These are phyloP conservation scores for Pseudophaeomoniella oleicola DNA, from an alignment of 2,329 filamentous ascomycete species.

Conservation along the genomic window DNA sequence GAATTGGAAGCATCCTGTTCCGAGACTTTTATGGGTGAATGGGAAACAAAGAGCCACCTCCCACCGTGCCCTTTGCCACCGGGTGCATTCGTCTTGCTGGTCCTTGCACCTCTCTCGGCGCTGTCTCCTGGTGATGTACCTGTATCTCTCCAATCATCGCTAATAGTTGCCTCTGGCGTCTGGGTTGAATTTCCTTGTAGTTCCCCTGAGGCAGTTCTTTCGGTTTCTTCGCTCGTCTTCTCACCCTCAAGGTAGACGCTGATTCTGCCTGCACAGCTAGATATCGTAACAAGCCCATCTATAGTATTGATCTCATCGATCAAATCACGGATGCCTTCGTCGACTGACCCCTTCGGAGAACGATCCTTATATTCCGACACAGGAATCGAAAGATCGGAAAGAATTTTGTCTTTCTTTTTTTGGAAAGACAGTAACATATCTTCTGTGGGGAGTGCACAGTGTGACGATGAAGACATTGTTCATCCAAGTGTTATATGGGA, in stretches of 20 bases:
- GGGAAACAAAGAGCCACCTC: conserved; percentile 76
- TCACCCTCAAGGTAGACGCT: conserved; percentile 77
- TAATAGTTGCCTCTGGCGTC: too few species aligned
- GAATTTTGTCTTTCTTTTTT: conserved; percentile 56
- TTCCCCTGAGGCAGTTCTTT: too few species aligned
- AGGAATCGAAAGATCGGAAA: conserved; percentile 54
- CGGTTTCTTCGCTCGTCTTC: conserved; percentile 69
- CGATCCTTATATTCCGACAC: conserved; percentile 62
- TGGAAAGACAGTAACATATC: conserved; percentile 31
- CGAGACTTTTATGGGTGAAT: conserved; percentile 46
- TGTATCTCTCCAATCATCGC: too few species aligned
- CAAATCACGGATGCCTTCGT: conserved; percentile 60
- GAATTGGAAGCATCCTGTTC: conserved; percentile 15
- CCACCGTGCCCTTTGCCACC: conserved; percentile 80
- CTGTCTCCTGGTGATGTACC: too few species aligned
- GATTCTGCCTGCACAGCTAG: conserved; percentile 77
- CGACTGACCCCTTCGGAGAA: conserved; percentile 79
- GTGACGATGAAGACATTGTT: too few species aligned
- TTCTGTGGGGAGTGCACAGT: too few species aligned
- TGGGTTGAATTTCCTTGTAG: too few species aligned
- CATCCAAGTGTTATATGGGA: background rate
- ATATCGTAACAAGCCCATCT: conserved; percentile 73
- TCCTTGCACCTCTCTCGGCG: background rate
- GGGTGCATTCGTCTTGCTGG: conserved; percentile 38
- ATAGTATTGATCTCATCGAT: conserved; percentile 64